A percentile compares a stretch with the other conserved stretches of the same genome.
Conservation (phyloP, 176 grass and related monocot species). For the Aechmea fasciata region DNA sequence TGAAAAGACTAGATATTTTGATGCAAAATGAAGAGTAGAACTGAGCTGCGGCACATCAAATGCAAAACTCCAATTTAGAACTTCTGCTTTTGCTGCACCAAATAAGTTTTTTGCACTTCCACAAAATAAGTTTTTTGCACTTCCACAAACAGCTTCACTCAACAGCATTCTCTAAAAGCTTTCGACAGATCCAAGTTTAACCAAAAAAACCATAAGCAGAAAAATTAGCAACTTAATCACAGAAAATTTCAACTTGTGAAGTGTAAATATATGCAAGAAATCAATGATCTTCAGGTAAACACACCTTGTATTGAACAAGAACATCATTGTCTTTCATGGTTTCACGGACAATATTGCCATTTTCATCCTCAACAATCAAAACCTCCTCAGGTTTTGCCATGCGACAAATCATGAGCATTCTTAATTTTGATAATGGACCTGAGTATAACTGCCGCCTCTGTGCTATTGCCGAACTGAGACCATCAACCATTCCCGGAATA, state of each 20-base stretch:
- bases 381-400: slow-evolving; percentile 99
- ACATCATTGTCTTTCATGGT: slow-evolving; percentile 99
- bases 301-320: slow-evolving; percentile 98
- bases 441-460: slow-evolving; percentile 91
- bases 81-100: too few species aligned
- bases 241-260: neutral
- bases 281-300: slow-evolving; percentile 9
- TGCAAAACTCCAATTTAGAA: too few species aligned
- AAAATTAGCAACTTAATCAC: slow-evolving; percentile 11
- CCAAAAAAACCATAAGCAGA: neutral
- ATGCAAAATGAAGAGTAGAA: too few species aligned
- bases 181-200: too few species aligned
- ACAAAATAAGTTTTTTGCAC: too few species aligned
- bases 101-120: too few species aligned
- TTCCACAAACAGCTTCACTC: too few species aligned
- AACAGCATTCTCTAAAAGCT: too few species aligned
- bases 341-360: slow-evolving; percentile 98
- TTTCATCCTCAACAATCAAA: slow-evolving; percentile 97
- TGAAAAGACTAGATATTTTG: too few species aligned
- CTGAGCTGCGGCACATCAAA: too few species aligned
- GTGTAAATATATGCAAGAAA: neutral
- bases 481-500: slow-evolving; percentile 79
- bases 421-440: slow-evolving; percentile 74
- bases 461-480: slow-evolving; percentile 48
- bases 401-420: slow-evolving; percentile 94